Evolutionary conservation across 225 moss, liverwort and hornwort species (phyloP), one percentile per base, ranked within the genome.

Genomic region (Marchantia polymorpha): DNA sequence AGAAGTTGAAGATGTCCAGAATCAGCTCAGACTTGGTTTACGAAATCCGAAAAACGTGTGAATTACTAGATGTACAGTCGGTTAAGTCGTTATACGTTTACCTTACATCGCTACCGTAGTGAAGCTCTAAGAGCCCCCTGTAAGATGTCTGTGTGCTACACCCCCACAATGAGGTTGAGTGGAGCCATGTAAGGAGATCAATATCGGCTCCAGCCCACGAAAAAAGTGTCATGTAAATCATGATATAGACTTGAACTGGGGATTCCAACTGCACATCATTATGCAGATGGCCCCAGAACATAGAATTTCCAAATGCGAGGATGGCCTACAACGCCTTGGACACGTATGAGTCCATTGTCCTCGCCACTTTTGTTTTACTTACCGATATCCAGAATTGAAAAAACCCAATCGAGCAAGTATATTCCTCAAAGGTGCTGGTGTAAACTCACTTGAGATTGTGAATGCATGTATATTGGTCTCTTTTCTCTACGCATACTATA

Each of bases 191-290:
- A 73, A 73, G 54, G 73, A 73, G 27, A 55, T 73, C 27, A 53
- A 39, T 52, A 23, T 15, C 52, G 27, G 73, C 53, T 73, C 73
- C 73, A 29, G 53, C 26, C n/a, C 54, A 73, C 16, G 26, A 26
- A 53, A 73, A 73, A 25, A 73, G 25, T 27, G 9, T 73, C 73
- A 73, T 73, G 73, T 73, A 73, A 52, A 73, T 73, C 53, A 73
- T 52, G 48, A 17, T 71, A 73, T 27, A 73, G 53, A 52, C 22
- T 52, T 73, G 26, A 29, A 73, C 52, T 23, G 73, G 73, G 54
- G 73, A 54, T 16, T 73, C 27, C 73, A 73, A 13, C 71, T 50
- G 51, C 22, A 20, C 17, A 49, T 22, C 22, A 49, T 71, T 22
- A 15, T 71, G 54, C 54, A 73, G 53, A 55, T 73, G 51, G 73